Base-by-base conservation (phyloP, 768 basidiomycete genomes). In the Trametes elegans region DNA sequence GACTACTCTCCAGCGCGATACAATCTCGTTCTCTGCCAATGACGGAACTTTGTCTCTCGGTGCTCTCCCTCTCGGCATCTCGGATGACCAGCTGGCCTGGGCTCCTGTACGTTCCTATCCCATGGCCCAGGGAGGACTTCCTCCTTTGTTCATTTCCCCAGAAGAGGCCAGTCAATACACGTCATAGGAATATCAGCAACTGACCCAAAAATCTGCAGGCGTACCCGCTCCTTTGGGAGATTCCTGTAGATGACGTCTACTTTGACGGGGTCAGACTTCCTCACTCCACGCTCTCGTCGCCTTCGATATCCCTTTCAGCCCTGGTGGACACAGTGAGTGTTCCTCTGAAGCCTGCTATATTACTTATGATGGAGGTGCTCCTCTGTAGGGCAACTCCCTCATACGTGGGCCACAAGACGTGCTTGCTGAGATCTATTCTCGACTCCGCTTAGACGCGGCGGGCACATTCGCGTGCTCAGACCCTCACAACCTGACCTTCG, bases 321-420 rank as follows among this genome's bases (percentile, higher is more conserved):
- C 71, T 90, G 16, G 65, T 91, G 24, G 89, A 91, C 61, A 90
- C 90, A 2, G 88, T 88, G 29, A 38, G 42, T 13, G 39, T 40
- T 29, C 34, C 16, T 46, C 31, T 1, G 13, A n/a, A n/a, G 11
- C 5, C 10, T 3, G 49, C 55, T 38, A 34, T 19, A 27, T 26
- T 13, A 18, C 46, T 6, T 42, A 26, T 19, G n/a, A 16, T 14
- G 3, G n/a, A 35, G 3, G 34, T 26, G 32, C 31, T 18, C 18
- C 16, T 23, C 29, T 26, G 32, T 53, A 89, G 87, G 89, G 90
- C 0, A 90, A 84, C 70, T 89, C 88, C 8, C 77, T 88, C 38
- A 75, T 92, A 49, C 86, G 89, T 21, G 89, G 88, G 8, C 89
- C 88, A 0, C 66, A 76, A 5, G 89, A 91, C 57, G 76, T 89